Conservation (phyloP, 2,329 filamentous ascomycete genomes). For the Diaporthe australafricana region DNA sequence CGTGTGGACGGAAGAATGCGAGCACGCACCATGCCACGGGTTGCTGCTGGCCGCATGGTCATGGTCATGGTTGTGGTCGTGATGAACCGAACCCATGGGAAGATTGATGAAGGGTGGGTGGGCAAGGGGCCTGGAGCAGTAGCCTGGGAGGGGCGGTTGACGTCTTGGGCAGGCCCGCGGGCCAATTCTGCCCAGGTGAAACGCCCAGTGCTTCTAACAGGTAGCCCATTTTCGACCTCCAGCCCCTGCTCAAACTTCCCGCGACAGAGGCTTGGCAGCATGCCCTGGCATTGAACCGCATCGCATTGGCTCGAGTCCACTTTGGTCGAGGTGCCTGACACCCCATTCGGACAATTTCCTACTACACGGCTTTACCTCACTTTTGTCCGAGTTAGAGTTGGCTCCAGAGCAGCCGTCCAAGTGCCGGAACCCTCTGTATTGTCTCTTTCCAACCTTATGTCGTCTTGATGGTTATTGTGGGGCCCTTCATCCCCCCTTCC, state of each 20-base stretch:
- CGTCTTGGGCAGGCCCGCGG: background rate
- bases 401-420: conserved; percentile 7
- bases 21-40: background rate
- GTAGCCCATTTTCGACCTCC: background rate
- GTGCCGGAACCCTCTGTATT: background rate
- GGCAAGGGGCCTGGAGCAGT: too few relatives aligned
- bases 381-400: background rate
- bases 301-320: background rate
- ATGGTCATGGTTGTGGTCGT: too few relatives aligned
- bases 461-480: background rate
- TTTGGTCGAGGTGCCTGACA: background rate
- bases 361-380: background rate
- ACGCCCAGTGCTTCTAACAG: conserved; percentile 21
- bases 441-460: background rate
- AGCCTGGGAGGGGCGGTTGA: background rate
- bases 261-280: conserved; percentile 1
- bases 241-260: conserved; percentile 23
- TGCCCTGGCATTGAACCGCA: background rate
- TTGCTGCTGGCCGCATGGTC: too few relatives aligned
- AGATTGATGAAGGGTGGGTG: background rate
- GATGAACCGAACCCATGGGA: background rate
- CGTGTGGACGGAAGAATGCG: background rate
- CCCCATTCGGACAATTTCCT: conserved; percentile 10
- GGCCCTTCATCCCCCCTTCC: too few relatives aligned
- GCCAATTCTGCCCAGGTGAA: conserved; percentile 18